Base-by-base conservation (phyloP, 306 rosid genomes). In the Clitoria ternatea region DNA sequence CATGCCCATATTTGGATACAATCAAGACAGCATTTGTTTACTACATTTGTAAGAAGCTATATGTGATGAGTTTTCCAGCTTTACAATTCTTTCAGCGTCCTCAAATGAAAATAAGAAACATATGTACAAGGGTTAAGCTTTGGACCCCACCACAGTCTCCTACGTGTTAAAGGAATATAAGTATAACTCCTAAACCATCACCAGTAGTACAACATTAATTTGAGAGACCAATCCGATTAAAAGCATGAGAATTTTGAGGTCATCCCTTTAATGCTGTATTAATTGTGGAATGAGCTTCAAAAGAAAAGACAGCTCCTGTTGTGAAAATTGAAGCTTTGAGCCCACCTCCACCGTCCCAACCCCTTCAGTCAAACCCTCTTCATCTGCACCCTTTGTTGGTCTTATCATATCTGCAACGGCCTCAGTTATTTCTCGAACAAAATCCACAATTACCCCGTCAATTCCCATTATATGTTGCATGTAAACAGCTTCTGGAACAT, bases 381-480 rank as follows among this genome's bases (percentile, higher is more conserved):
- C 85, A 27, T 55, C 90, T 3, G 10, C 85, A 4, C 2, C 75
- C 15, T 48, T 79, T 12, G 47, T 1, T 30, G 97, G 86, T 53
- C 77, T 84, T 42, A 85, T 80, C 84, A 85, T 64, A 42, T 86
- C 85, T 2, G 79, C 85, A 57, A 95, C 85, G 2, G 89, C 77
- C 73, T 86, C 87, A 4, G 96, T 82, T 29, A 91, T 95, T 83
- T 89, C 97, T 74, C 79, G 48, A 7, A 95, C 97, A 18, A 86
- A 72, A 85, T 95, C 97, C 32, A 91, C 97, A 11, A 95, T 89
- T 35, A 91, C 97, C 69, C 97, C 99, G 54, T 91, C 90, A 1
- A 91, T 73, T 50, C 99, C 97, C 97, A 95, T 95, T 22, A 95
- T 44, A 73, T 95, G 84, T 79, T 95, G 97, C 90, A 91, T 50